A percentile compares a stretch with the other conserved stretches of the same genome.
Conservation (phyloP, 768 basidiomycete species). For the Filobasidium floriforme region DNA sequence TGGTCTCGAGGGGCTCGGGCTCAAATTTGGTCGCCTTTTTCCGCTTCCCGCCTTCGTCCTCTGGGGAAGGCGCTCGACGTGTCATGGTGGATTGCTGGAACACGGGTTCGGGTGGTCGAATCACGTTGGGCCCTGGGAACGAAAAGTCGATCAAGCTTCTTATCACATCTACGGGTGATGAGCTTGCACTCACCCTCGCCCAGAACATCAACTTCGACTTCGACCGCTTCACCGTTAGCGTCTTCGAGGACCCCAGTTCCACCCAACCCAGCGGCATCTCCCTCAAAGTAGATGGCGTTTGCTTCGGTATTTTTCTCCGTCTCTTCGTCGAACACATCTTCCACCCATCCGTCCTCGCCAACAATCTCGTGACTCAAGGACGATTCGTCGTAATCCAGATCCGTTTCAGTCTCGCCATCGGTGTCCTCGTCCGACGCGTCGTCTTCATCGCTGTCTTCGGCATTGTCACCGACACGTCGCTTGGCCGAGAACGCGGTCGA, state of each 20-base stretch:
- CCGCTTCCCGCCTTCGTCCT: conserved; percentile 29
- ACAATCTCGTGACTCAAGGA: conserved; percentile 36
- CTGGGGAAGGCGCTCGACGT: conserved; percentile 23
- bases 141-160: conserved; percentile 49
- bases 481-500: conserved; percentile 34
- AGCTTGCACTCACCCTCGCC: conserved; percentile 62
- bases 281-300: conserved; percentile 50
- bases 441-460: conserved; percentile 20
- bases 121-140: conserved; percentile 51
- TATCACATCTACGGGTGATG: conserved; percentile 49
- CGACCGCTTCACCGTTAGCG: conserved; percentile 50
- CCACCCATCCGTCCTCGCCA: conserved; percentile 47
- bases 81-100: conserved; percentile 27
- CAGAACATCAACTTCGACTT: conserved; percentile 65
- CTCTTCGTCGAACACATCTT: conserved; percentile 58
- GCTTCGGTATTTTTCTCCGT: conserved; percentile 83
- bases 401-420: conserved; percentile 51
- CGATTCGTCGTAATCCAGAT: conserved; percentile 51
- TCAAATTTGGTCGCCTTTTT: conserved; percentile 46
- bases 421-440: conserved; percentile 46
- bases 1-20: conserved; percentile 58
- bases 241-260: conserved; percentile 27
- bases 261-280: conserved; percentile 37
- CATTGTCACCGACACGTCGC: conserved; percentile 30
- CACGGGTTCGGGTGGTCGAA: conserved; percentile 38